Evolutionary conservation across 129 eudicot genomes (phyloP).

Genomic region (Calendula officinalis): DNA sequence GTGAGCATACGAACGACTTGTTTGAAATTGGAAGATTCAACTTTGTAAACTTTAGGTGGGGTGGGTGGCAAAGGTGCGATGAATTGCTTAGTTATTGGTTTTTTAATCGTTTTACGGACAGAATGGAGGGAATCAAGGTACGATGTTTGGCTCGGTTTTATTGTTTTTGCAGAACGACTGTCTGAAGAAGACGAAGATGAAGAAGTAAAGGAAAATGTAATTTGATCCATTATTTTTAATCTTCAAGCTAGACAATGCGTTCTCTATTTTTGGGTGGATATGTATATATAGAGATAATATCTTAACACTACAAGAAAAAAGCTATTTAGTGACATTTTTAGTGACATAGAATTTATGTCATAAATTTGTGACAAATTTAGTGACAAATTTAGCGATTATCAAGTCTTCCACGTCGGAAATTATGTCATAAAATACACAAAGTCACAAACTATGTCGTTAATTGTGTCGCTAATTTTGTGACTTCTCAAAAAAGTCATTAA

Average conservation of each 20-base stretch:
- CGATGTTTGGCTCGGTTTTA: conserved; percentile 14
- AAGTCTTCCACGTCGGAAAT: too few species aligned
- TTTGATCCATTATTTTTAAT: not conserved
- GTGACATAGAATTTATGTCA: too few species aligned
- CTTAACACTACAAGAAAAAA: too few species aligned
- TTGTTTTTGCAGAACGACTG: not conserved
- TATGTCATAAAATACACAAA: too few species aligned
- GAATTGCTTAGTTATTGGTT: conserved; percentile 41
- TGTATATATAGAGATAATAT: not conserved
- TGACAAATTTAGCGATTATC: too few species aligned
- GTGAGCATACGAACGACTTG: conserved; percentile 65
- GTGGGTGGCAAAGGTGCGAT: conserved; percentile 60
- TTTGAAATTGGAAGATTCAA: conserved; percentile 46
- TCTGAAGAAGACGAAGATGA: conserved; percentile 19
- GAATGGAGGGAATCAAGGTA: conserved; percentile 39
- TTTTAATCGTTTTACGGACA: conserved; percentile 29
- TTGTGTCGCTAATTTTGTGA: too few species aligned
- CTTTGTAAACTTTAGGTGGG: conserved; percentile 62
- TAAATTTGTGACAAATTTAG: too few species aligned
- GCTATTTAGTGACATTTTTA: too few species aligned
- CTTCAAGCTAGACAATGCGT: not conserved
- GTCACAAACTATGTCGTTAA: too few species aligned
- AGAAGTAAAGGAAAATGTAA: not conserved
- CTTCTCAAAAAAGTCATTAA: too few species aligned
- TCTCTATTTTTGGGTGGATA: conserved; percentile 15